Conservation (phyloP, 2,329 filamentous ascomycete species). For the Aspergillus uvarum region DNA sequence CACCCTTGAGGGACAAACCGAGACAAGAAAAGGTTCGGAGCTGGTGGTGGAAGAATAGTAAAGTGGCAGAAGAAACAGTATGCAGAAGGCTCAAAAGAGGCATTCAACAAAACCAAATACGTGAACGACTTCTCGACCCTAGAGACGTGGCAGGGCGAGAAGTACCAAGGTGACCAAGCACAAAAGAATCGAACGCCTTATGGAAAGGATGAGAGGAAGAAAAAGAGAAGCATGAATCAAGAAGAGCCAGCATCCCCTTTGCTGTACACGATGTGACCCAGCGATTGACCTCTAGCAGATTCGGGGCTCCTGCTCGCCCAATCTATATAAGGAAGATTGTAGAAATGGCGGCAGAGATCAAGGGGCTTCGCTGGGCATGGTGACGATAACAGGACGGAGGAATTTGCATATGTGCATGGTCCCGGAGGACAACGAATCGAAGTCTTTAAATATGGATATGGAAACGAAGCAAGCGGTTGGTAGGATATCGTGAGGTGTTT, state of each 20-base stretch:
- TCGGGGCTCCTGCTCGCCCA: neutral
- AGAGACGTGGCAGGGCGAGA: conserved; percentile 43
- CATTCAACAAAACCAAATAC: conserved; percentile 16
- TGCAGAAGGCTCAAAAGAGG: conserved; percentile 21
- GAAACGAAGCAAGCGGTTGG: conserved; percentile 27
- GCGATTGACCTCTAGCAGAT: neutral
- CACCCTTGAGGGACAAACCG: conserved; percentile 28
- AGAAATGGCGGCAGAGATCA: conserved; percentile 6
- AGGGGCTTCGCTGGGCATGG: conserved; percentile 7
- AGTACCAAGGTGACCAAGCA: conserved; percentile 29
- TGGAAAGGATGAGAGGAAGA: conserved; percentile 7
- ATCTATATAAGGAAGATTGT: neutral
- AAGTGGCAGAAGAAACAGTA: conserved; percentile 20
- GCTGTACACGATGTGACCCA: conserved; percentile 28
- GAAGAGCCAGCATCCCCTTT: conserved; percentile 26
- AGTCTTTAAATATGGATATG: conserved; percentile 23
- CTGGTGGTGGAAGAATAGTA: conserved; percentile 11
- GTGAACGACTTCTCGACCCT: conserved; percentile 36
- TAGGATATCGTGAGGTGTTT: conserved; percentile 35
- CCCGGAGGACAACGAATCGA: conserved; percentile 20
- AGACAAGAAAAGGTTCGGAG: conserved; percentile 23
- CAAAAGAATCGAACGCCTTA: conserved; percentile 31
- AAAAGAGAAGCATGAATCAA: conserved; percentile 17
- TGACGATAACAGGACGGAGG: conserved; percentile 15
- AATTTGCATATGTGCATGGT: conserved; percentile 35